Evolutionary conservation across 371 early-diverging fungal genomes (phyloP).

Genomic region (Funneliformis caledonium): DNA sequence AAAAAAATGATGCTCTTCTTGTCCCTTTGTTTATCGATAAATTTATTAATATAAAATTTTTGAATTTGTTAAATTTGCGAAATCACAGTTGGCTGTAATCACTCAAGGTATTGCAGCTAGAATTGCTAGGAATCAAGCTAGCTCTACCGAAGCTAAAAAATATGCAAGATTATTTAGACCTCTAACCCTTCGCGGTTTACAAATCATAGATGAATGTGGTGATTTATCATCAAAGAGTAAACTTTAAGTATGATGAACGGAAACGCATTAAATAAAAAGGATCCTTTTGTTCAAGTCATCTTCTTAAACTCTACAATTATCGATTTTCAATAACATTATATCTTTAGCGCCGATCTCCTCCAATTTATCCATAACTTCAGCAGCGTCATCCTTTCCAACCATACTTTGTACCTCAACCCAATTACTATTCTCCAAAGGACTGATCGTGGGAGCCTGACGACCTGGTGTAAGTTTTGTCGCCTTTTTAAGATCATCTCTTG

Average conservation of each 20-base stretch:
- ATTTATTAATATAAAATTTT: conserved; percentile 2
- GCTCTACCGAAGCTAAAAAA: conserved; percentile 71
- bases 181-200: neutral
- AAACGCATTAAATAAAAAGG: no score
- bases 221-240: neutral
- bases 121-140: conserved; percentile 83
- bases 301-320: conserved; percentile 70
- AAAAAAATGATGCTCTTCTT: neutral
- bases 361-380: conserved; percentile 88
- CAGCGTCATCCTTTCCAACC: conserved; percentile 79
- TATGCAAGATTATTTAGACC: conserved; percentile 50
- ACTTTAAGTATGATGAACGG: neutral
- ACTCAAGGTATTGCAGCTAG: conserved; percentile 90
- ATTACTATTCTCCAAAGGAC: conserved; percentile 78
- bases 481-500: conserved; percentile 60
- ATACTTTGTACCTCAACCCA: conserved; percentile 94
- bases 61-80: neutral
- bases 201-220: conserved; percentile 28
- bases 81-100: conserved; percentile 67
- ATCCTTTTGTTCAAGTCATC: no score
- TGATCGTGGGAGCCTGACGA: conserved; percentile 89
- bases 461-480: conserved; percentile 88
- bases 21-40: neutral
- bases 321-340: conserved; percentile 83
- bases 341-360: conserved; percentile 92